phyloP scores from a whole-genome alignment of 169 alveolate genomes.

The Plasmodium adleri region DNA sequence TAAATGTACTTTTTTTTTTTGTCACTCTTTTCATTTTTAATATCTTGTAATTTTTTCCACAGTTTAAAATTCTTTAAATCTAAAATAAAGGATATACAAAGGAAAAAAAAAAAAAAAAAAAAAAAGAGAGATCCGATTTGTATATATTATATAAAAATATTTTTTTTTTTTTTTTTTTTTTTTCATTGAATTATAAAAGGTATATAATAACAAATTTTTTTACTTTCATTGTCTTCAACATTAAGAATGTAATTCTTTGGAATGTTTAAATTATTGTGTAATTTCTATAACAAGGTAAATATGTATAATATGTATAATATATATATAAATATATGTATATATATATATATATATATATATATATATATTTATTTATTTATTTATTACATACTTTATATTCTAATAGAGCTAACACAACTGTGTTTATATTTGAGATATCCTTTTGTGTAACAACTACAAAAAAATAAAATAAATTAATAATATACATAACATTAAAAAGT shows the following conservation, averaged over 20 bases:
- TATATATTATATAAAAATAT: no score
- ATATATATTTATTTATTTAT: not conserved
- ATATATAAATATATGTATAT: not conserved
- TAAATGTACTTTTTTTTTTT: constrained; percentile 59
- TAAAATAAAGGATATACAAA: not conserved
- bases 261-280: constrained; percentile 33
- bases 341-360: constrained; percentile 2
- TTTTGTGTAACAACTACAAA: constrained; percentile 64
- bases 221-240: constrained; percentile 58
- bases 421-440: constrained; percentile 52
- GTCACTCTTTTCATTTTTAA: constrained; percentile 69
- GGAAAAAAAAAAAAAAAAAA: not conserved
- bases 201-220: not conserved
- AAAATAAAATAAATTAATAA: not conserved
- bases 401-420: constrained; percentile 56
- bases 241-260: constrained; percentile 58
- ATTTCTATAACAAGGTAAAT: constrained; percentile 25
- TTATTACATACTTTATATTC: constrained; percentile 36
- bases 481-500: not conserved
- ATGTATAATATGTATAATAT: not conserved
- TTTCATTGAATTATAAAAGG: not conserved
- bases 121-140: not conserved
- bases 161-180: not conserved
- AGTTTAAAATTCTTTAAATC: constrained; percentile 61
- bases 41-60: constrained; percentile 62